phyloP scores from a whole-genome alignment of 2,329 filamentous ascomycete genomes.

The Fusarium sp. region DNA sequence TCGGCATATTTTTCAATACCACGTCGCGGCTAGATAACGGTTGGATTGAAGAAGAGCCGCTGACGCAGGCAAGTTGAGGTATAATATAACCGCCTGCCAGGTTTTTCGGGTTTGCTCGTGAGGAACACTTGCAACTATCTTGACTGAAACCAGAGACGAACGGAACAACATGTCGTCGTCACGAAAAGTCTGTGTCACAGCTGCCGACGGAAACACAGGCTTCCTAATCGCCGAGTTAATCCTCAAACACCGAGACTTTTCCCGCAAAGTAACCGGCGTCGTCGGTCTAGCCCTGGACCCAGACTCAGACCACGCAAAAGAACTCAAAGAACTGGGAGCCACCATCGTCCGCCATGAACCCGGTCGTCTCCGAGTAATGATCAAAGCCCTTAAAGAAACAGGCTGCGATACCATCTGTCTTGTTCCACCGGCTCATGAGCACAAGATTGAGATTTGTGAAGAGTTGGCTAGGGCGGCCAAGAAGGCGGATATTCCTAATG shows the following conservation, averaged over 20 bases:
- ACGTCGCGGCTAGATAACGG: not conserved
- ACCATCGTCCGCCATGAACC: conserved; percentile 15
- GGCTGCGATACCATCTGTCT: conserved; percentile 17
- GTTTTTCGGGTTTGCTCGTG: fast-evolving
- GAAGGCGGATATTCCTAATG: conserved; percentile 16
- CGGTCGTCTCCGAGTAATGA: conserved; percentile 12
- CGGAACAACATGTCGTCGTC: conserved; percentile 47
- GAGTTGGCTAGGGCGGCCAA: conserved; percentile 15
- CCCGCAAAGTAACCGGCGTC: conserved; percentile 51
- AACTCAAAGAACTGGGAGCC: conserved; percentile 15
- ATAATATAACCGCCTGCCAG: not conserved
- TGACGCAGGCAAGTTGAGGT: not conserved
- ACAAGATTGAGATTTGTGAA: conserved; percentile 18
- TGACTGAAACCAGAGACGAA: not conserved
- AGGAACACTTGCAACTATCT: not conserved
- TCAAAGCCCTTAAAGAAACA: conserved; percentile 1
- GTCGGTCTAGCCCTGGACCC: conserved; percentile 54
- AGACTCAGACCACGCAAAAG: conserved; percentile 22
- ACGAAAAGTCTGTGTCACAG: conserved; percentile 58
- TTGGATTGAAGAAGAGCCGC: too few relatives aligned
- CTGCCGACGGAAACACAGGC: conserved; percentile 59
- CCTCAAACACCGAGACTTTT: conserved; percentile 54
- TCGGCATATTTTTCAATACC: not conserved
- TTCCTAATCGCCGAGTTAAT: conserved; percentile 60
- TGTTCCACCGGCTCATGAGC: conserved; percentile 11